Conservation (phyloP, 2,329 filamentous ascomycete species). For the Aurifilum marmelostoma region DNA sequence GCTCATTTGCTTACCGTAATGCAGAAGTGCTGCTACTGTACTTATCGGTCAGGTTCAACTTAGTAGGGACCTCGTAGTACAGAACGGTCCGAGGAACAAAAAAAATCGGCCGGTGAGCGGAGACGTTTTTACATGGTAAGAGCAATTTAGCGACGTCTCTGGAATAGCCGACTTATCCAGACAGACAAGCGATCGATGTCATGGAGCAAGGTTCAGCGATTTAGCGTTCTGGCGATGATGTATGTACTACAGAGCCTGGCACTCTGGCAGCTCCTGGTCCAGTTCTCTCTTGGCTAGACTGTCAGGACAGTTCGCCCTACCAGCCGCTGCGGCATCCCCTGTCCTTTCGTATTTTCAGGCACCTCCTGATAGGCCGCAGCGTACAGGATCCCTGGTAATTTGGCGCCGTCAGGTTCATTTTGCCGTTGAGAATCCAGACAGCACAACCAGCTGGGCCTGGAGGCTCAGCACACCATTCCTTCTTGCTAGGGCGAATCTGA, state of each 20-base stretch:
- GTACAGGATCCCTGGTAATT: neutral
- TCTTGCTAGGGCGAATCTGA: conserved; percentile 5
- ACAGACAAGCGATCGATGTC: neutral
- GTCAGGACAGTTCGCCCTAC: neutral
- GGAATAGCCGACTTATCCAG: neutral
- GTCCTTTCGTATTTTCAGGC: conserved; percentile 5
- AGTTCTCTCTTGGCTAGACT: neutral
- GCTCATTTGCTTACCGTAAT: neutral
- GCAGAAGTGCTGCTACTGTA: neutral
- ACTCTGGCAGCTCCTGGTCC: neutral
- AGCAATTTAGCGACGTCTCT: neutral
- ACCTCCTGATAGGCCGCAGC: conserved; percentile 10
- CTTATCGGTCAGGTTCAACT: neutral
- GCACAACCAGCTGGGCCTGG: neutral
- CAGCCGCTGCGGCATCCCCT: neutral
- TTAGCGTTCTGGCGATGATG: no score
- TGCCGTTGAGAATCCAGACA: neutral
- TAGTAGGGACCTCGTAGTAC: neutral
- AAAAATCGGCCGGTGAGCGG: no score
- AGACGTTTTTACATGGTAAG: no score
- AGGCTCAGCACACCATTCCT: conserved; percentile 14
- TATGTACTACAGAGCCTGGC: neutral
- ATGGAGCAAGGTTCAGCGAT: neutral
- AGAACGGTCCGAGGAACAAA: neutral
- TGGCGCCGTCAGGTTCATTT: neutral